Evolutionary conservation across 1,284 basidiomycete genomes (phyloP), one percentile per base, ranked within the genome.

Genomic region (Porodaedalea pini): DNA sequence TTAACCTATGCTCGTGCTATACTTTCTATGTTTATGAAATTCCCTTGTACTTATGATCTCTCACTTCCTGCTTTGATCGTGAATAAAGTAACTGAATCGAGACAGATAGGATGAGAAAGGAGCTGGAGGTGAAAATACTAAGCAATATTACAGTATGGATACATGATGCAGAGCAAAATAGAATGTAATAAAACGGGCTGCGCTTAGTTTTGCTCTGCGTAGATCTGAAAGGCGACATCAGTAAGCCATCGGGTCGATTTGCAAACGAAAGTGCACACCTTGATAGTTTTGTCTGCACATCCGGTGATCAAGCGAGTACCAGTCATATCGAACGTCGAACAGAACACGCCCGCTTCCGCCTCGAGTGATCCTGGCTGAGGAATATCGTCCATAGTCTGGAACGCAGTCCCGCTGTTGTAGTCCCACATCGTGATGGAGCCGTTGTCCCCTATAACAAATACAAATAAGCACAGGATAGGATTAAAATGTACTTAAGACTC

Each of bases 201-300:
- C 32, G 32, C 32, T 13, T 34, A 69, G 1, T 74, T 69, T 65
- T 81, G 78, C 66, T 82, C 79, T 37, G 79, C 76, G 60, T 81
- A 81, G 44, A 81, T 70, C 79, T 81, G 59, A n/a, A 47, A 31
- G 11, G 7, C 50, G 23, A 44, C 45, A 15, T 43, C 29, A 11
- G 62, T 21, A 62, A 47, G 45, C 15, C 11, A 45, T 3, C 23
- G 10, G 43, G 4, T 8, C 43, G 43, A 45, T 29, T 10, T 7
- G 19, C 10, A 5, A 11, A 21, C 6, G 44, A 45, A 2, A 41
- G 21, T 8, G 60, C 73, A 13, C 31, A 89, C 90, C 81, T 97
- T 97, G 77, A 97, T 95, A 7, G 94, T 98, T 81, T 99, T 99
- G 76, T 99, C 96, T 6, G 96, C 96, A 21, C 95, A 90, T 49